Base-by-base conservation (phyloP, 2,329 filamentous ascomycete species). In the Calonectria pseudoturangicola region DNA sequence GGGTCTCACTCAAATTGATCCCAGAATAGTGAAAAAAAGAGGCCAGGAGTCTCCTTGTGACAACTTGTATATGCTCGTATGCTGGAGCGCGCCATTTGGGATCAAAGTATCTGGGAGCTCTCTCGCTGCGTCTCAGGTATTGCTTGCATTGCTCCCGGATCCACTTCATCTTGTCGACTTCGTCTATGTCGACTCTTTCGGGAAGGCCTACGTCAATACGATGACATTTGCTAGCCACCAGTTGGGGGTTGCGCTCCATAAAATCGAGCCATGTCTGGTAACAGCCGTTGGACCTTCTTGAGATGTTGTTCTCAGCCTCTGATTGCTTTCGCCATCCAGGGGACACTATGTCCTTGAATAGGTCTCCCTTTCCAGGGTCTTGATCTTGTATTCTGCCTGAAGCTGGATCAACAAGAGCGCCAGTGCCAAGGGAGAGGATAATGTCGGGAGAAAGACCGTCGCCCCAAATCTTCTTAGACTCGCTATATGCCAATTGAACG, bases 401-500 rank as follows among this genome's bases (percentile, higher is more conserved):
- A 13, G 10, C 25, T 39, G 50, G 16, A 33, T 68, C 13, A 5
- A 68, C 39, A 15, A 60, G n/a, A n/a, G 36, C 18, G 2, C 65
- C 65, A 9, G 65, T 60, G 7, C 65, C 65, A 27, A 68, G 16
- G 13, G 65, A 68, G 0, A 68, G 25, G 21, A 60, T 48, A 68
- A 76, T 75, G 15, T 76, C 73, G 1, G 74, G 70, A 18, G 33
- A 39, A 15, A 41, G 3, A 3, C 45, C 41, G 0, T 43, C 43
- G 2, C 62, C 67, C 74, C 74, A 76, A 6, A 76, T 73, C 2
- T 70, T 68, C 0, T 58, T 51, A 16, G 33, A 39, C 18, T 76
- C 74, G 0, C 47, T 45, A 8, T 45, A 70, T 0, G 68, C 63
- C 0, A 76, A 0, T 8, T 30, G 25, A 1, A 76, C 66, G 7